phyloP scores from a whole-genome alignment of 352 stramenopile genomes.

The Phytophthora rubi region DNA sequence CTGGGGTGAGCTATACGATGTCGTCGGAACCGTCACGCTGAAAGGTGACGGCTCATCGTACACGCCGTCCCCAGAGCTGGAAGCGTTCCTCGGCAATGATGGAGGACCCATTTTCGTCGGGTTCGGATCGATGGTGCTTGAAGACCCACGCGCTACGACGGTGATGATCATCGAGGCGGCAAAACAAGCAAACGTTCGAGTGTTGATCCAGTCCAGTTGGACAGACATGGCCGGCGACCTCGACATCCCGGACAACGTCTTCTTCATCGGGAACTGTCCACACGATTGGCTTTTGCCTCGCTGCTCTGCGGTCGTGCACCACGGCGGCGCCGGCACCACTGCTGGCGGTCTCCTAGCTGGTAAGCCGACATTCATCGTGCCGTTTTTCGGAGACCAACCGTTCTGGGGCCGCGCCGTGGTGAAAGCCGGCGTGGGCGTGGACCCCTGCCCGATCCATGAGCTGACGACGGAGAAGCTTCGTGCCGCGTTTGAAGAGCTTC shows the following conservation, averaged over 20 bases:
- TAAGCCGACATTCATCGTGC: conserved; percentile 93
- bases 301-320: conserved; percentile 83
- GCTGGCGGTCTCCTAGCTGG: conserved; percentile 87
- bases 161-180: conserved; percentile 87
- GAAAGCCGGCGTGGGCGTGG: conserved; percentile 79
- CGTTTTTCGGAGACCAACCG: conserved; percentile 94
- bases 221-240: conserved; percentile 63
- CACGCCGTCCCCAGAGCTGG: conserved; percentile 50
- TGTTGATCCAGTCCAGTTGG: conserved; percentile 91
- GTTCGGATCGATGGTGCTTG: conserved; percentile 94
- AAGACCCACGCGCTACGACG: conserved; percentile 65
- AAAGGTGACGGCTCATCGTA: conserved; percentile 42
- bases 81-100: conserved; percentile 57
- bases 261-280: conserved; percentile 66
- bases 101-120: conserved; percentile 91
- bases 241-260: conserved; percentile 51
- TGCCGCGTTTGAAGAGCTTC: conserved; percentile 71
- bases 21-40: conserved; percentile 82
- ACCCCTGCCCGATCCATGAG: conserved; percentile 81
- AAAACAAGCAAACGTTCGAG: conserved; percentile 55
- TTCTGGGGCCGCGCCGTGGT: conserved; percentile 93
- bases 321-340: conserved; percentile 87
- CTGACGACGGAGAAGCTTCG: conserved; percentile 81
- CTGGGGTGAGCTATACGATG: conserved; percentile 84
- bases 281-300: conserved; percentile 93